Base-by-base conservation (phyloP, 495 filamentous ascomycete species). In the Aspergillus olivimuriae region DNA sequence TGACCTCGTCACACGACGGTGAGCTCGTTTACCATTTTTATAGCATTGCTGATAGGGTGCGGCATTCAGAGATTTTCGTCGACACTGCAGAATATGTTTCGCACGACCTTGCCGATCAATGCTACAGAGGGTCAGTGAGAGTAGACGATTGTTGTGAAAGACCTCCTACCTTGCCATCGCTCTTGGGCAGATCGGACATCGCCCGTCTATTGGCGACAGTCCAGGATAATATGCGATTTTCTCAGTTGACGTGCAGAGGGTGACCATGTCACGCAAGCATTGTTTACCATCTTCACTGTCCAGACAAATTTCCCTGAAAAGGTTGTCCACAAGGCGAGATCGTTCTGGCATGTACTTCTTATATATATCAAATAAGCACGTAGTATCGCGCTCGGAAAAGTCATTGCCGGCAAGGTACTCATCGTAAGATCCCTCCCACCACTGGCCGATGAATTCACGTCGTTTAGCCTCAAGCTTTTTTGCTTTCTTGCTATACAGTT, bases 71-170 rank as follows among this genome's bases (percentile, higher is more conserved):
- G 44, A 52, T 39, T 34, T 47, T 44, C 51, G 48, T 44, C 35
- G n/a, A 38, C 34, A 58, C 40, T 58, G 34, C 12, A 58, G 21
- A 34, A 58, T 58, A 44, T 58, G 41, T 19, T 55, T 55, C n/a
- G 47, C 48, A 34, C 39, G 16, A 30, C 35, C 26, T 41, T 51
- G 15, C 9, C 34, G 21, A 32, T 44, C 18, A 22, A 35, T 22
- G 26, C 41, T 43, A 20, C n/a, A 35, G 30, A 36, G n/a, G 2
- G 15, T 43, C 15, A 43, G 41, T 15, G 17, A 10, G 18, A 14
- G 14, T 10, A 35, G 18, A 4, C 10, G 17, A 36, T 4, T 19
- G 37, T 36, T 24, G 36, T 21, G 7, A 26, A 44, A 22, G 35
- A 26, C 12, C 11, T 36, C 15, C 24, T 2, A 45, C 19, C 34